These are phyloP conservation scores for Dipteronia dyeriana DNA, from an alignment of 345 rosid species.

Conservation along the genomic window DNA sequence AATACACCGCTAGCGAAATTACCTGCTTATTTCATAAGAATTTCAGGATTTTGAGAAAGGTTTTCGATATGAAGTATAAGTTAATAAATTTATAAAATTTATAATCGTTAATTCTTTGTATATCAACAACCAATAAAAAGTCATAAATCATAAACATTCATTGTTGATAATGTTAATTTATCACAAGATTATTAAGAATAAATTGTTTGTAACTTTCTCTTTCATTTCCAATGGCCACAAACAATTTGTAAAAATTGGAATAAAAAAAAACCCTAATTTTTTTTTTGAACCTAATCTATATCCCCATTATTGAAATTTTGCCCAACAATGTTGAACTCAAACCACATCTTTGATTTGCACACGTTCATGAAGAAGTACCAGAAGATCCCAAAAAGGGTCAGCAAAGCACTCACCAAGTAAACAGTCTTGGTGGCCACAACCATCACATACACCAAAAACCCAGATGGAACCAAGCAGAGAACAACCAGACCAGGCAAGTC, in stretches of 20 bases:
- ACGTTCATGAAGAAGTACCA: slow-evolving; percentile 36
- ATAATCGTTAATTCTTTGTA: no score
- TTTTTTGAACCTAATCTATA: neutral
- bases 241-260: neutral
- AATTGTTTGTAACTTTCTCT: no score
- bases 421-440: slow-evolving; percentile 33
- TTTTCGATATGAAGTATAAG: no score
- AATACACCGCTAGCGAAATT: no score
- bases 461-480: slow-evolving; percentile 47
- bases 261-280: neutral
- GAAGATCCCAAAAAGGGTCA: slow-evolving; percentile 31
- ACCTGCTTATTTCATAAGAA: no score
- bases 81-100: no score
- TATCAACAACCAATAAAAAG: no score
- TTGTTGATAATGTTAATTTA: no score
- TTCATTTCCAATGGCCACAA: no score
- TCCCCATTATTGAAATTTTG: slow-evolving; percentile 8
- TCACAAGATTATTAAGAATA: no score
- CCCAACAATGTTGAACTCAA: slow-evolving; percentile 25
- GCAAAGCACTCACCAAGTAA: slow-evolving; percentile 25
- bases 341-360: slow-evolving; percentile 39
- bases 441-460: slow-evolving; percentile 37
- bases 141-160: no score
- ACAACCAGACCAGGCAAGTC: slow-evolving; percentile 33
- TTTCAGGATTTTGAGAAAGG: no score